Base-by-base conservation (phyloP, 345 rosid genomes). In the Ceriops tagal region DNA sequence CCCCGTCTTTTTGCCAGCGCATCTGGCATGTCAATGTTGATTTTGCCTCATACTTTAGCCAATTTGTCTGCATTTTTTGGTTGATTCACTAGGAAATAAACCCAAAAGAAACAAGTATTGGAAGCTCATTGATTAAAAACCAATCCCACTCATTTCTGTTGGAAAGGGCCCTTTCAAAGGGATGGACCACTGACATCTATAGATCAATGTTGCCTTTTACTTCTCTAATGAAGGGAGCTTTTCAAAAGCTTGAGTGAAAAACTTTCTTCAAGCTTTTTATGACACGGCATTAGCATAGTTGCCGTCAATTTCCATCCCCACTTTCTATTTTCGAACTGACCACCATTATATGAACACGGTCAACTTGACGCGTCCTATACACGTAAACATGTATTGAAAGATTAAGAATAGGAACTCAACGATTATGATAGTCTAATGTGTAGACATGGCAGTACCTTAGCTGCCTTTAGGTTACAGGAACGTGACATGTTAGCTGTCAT, bases 121-220 rank as follows among this genome's bases (percentile, higher is more conserved):
- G 49, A 15, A 43, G 49, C 49, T 43, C 49, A 13, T 43, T 43
- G 49, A 39, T 39, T 10, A 39, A 39, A 2, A 11, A 2, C 47
- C 47, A 39, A 39, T 39, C 47, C 47, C 47, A 11, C 11, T 11
- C 49, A 43, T 43, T 39, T 43, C 49, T 43, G 22, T 32, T 11
- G 2, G 39, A 62, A 53, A 71, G 26, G 34, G 28, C 51, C 5
- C n/a, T 22, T 49, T 18, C 53, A 19, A 34, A 22, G 18, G 52
- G 53, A 62, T 60, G 73, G 53, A 62, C 53, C 73, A 69, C 66
- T n/a, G 27, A 0, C 47, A 10, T 52, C n/a, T 31, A 27, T 46
- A 27, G 3, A 49, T 3, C 22, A 53, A 21, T 66, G 31, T 21
- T 34, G 27, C 27, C n/a, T n/a, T 35, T n/a, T 22, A 3, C 4